Conservation (phyloP, 352 stramenopile species). For the Globisporangium canariense region DNA sequence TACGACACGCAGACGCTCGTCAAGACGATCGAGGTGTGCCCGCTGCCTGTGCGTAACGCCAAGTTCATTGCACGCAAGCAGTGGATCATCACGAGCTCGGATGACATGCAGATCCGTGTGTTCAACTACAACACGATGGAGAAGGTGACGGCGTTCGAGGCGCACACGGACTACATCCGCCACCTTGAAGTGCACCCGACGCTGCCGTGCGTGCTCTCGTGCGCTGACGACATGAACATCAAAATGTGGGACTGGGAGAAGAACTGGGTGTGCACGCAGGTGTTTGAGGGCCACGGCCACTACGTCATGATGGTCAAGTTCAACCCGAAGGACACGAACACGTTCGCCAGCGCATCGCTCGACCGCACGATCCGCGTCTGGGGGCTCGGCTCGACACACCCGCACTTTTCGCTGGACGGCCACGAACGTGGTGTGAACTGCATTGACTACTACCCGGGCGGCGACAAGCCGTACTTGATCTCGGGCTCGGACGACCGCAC, state of each 20-base stretch:
- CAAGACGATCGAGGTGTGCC: constrained; percentile 98
- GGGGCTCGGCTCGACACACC: constrained; percentile 88
- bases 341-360: constrained; percentile 96
- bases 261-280: constrained; percentile 71
- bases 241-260: constrained; percentile 99
- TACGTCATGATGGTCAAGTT: constrained; percentile 99
- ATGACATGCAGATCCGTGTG: constrained; percentile 97
- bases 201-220: constrained; percentile 95
- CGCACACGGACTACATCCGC: constrained; percentile 99
- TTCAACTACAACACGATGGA: constrained; percentile 99
- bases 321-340: constrained; percentile 99
- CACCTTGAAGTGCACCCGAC: constrained; percentile 96
- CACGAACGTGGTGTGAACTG: constrained; percentile 99
- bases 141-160: constrained; percentile 94
- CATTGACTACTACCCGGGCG: constrained; percentile 98
- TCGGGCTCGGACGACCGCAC: constrained; percentile 95
- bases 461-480: constrained; percentile 98
- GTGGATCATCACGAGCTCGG: constrained; percentile 94
- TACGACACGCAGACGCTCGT: constrained; percentile 92
- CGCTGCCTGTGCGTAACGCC: constrained; percentile 92
- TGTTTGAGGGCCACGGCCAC: constrained; percentile 93
- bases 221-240: constrained; percentile 98
- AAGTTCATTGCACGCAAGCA: constrained; percentile 97
- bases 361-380: constrained; percentile 97
- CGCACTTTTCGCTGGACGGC: constrained; percentile 90